Evolutionary conservation across 805 yeast genomes (phyloP), one percentile per base, ranked within the genome.

Genomic region (Yarrowia sp.): DNA sequence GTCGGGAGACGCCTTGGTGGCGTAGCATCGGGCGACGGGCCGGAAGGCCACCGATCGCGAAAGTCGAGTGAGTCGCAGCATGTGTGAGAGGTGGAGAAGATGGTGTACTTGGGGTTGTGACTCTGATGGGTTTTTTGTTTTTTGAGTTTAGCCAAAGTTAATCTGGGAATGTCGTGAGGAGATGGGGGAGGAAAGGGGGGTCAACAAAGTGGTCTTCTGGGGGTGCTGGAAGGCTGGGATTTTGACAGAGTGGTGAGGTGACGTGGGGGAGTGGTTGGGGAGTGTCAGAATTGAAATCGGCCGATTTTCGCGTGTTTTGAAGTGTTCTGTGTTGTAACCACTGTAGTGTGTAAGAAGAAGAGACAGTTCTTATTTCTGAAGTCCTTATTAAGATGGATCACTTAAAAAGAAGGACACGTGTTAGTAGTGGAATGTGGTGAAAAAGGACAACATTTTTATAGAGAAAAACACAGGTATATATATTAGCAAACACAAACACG

Each of bases 41-140:
- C 58, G 58, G 43, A 17, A n/a, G n/a, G n/a, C 40, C 15, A 52
- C 20, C 4, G 58, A 43, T 33, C 58, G 58, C 14, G 58, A 52
- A 14, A 52, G 33, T 36, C 58, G 58, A 9, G 43, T 3, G 34
- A 52, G 10, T 52, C 58, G 58, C 58, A 19, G 58, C 58, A 52
- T 52, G 50, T 46, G 30, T 3, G 30, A 9, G 47, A 10, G 40
- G 39, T 33, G 40, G 17, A n/a, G 9, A 30, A 20, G 19, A 12
- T n/a, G 38, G 10, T 36, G 10, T 36, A 9, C 9, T 6, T 33
- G 9, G 36, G 9, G 36, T 7, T 6, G 36, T 33, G 36, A 33
- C 9, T 33, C 36, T 7, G 36, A 33, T 6, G 36, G 13, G 12
- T 47, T 47, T 47, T 47, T 38, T 38, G 52, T 1, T 1, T 15